Evolutionary conservation across 2,329 filamentous ascomycete species (phyloP).

Genomic region (Emydomyces testavorans): DNA sequence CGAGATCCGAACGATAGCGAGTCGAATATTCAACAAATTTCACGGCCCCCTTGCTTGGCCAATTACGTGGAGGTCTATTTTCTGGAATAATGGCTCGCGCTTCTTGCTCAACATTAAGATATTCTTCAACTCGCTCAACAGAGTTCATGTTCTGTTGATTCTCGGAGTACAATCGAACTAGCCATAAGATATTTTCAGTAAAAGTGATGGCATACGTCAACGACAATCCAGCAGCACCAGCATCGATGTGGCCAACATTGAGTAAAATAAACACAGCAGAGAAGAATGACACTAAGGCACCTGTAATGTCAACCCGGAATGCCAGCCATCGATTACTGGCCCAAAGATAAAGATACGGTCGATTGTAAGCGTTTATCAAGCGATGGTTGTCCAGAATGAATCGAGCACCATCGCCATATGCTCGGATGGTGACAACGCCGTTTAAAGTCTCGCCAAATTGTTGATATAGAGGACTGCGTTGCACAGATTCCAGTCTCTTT

Average conservation of each 20-base stretch:
- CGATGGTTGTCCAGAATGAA: slow-evolving; percentile 86
- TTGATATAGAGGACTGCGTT: slow-evolving; percentile 90
- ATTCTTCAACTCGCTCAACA: slow-evolving; percentile 94
- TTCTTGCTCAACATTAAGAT: slow-evolving; percentile 91
- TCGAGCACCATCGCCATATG: slow-evolving; percentile 84
- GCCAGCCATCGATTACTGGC: slow-evolving; percentile 93
- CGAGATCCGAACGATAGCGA: slow-evolving; percentile 75
- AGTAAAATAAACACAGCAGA: slow-evolving; percentile 82
- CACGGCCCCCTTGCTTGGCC: slow-evolving; percentile 76
- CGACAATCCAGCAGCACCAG: slow-evolving; percentile 84
- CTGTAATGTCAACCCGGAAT: slow-evolving; percentile 79
- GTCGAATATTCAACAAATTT: slow-evolving; percentile 86
- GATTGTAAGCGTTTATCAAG: slow-evolving; percentile 79
- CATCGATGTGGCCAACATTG: slow-evolving; percentile 71
- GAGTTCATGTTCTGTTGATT: slow-evolving; percentile 99
- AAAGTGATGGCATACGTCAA: slow-evolving; percentile 94
- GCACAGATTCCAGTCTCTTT: slow-evolving; percentile 87
- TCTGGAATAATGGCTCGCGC: slow-evolving; percentile 66
- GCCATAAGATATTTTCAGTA: slow-evolving; percentile 92
- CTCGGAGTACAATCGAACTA: slow-evolving; percentile 82
- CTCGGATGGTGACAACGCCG: slow-evolving; percentile 91
- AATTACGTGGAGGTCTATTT: slow-evolving; percentile 63
- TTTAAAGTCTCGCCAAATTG: slow-evolving; percentile 93
- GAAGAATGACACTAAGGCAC: slow-evolving; percentile 86
- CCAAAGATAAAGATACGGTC: slow-evolving; percentile 95